A percentile compares a stretch with the other conserved stretches of the same genome.
phyloP scores from a whole-genome alignment of 768 basidiomycete genomes.

The Mycena olivaceomarginata region DNA sequence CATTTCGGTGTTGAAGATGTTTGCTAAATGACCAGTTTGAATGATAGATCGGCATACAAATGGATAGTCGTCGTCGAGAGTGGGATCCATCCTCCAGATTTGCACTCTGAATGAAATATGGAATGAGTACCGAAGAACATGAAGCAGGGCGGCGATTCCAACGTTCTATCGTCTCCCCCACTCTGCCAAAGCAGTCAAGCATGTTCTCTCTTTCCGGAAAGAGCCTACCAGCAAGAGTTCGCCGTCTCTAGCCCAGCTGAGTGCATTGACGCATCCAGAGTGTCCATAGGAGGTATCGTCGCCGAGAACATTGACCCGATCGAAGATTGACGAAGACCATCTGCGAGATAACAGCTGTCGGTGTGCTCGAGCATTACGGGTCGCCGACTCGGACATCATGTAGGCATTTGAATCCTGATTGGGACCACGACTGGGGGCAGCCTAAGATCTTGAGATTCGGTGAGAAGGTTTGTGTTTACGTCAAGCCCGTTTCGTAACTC shows the following conservation, averaged over 20 bases:
- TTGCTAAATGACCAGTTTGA: constrained; percentile 85
- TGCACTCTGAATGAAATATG: constrained; percentile 70
- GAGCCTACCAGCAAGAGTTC: constrained; percentile 68
- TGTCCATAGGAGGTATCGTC: constrained; percentile 72
- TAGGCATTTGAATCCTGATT: constrained; percentile 7
- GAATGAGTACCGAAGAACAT: constrained; percentile 3
- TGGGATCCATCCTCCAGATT: constrained; percentile 83
- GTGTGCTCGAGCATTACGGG: constrained; percentile 21
- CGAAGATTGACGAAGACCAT: constrained; percentile 53
- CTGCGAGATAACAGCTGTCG: constrained; percentile 14
- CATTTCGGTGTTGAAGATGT: constrained; percentile 91
- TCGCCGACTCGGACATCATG: constrained; percentile 18
- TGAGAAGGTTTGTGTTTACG: no score
- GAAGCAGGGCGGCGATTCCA: constrained; percentile 41
- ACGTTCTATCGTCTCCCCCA: constrained; percentile 86
- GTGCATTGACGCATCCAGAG: constrained; percentile 84
- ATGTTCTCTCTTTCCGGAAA: background rate
- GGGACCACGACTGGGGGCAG: background rate
- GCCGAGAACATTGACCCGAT: constrained; percentile 87
- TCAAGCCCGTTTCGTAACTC: no score
- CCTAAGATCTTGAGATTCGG: no score
- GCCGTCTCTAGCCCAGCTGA: constrained; percentile 84
- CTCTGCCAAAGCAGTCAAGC: constrained; percentile 52
- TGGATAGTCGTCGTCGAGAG: constrained; percentile 70
- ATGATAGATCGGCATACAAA: constrained; percentile 83